Conservation (phyloP, 2,329 filamentous ascomycete genomes). For the Alternaria sp. region DNA sequence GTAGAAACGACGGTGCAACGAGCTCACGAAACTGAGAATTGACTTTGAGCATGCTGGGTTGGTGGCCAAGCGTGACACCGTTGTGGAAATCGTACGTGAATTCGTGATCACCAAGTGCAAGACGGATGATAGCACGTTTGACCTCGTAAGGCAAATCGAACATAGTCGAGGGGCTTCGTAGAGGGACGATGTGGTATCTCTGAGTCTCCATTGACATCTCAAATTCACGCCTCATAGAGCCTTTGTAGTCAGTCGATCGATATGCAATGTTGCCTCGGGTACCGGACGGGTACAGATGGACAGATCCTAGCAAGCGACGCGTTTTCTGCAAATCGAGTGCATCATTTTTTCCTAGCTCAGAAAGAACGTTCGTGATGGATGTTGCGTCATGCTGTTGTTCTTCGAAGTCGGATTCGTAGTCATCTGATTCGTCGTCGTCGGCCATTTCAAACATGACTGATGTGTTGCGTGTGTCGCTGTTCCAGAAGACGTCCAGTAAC, state of each 20-base stretch:
- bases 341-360: neutral
- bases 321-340: neutral
- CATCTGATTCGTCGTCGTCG: neutral
- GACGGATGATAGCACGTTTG: accelerated
- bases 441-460: neutral
- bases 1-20: neutral
- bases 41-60: neutral
- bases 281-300: accelerated
- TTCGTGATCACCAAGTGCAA: neutral
- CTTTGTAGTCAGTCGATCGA: too few species aligned
- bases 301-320: neutral
- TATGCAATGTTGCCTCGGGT: accelerated
- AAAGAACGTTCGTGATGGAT: neutral
- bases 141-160: accelerated
- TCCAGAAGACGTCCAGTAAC: neutral
- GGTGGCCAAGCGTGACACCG: neutral
- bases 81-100: neutral
- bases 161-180: accelerated
- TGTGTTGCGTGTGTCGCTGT: neutral
- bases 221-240: too few species aligned
- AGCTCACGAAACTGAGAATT: neutral
- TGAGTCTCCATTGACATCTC: too few species aligned
- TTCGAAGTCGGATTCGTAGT: neutral
- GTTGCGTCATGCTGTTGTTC: accelerated
- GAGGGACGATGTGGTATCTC: accelerated